Conservation (phyloP, 1,284 basidiomycete species). For the Thecaphora frezii region DNA sequence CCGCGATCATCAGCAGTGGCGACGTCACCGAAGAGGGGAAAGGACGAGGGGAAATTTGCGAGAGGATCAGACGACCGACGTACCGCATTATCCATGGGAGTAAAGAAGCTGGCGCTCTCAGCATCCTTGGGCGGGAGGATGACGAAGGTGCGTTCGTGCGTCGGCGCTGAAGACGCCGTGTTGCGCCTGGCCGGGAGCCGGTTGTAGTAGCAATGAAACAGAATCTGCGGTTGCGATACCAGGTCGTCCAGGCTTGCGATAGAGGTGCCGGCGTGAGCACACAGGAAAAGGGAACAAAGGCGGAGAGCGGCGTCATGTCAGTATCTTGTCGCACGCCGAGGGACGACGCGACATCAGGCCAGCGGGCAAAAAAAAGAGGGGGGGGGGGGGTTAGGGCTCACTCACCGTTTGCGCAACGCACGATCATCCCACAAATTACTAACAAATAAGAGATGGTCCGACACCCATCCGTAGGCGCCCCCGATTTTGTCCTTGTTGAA, state of each 20-base stretch:
- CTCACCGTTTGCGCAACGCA: slow-evolving; percentile 65
- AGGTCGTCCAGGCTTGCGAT: slow-evolving; percentile 20
- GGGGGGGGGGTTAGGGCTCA: neutral
- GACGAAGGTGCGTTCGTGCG: slow-evolving; percentile 48
- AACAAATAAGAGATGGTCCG: slow-evolving; percentile 88
- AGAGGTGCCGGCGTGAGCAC: too few relatives aligned
- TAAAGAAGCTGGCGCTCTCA: slow-evolving; percentile 25
- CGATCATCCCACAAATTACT: slow-evolving; percentile 81
- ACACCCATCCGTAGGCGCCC: slow-evolving; percentile 66
- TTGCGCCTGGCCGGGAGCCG: slow-evolving; percentile 29
- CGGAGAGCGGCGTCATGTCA: too few relatives aligned
- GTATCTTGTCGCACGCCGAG: too few relatives aligned
- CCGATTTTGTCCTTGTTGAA: slow-evolving; percentile 67
- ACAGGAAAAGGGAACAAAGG: too few relatives aligned
- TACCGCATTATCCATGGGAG: slow-evolving; percentile 32
- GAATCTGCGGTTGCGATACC: slow-evolving; percentile 52
- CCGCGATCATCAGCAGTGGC: slow-evolving; percentile 62
- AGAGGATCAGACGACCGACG: neutral
- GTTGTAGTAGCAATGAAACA: slow-evolving; percentile 61
- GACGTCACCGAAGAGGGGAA: neutral
- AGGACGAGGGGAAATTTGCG: too few relatives aligned
- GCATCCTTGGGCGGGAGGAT: slow-evolving; percentile 38
- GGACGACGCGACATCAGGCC: neutral
- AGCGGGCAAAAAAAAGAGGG: neutral
- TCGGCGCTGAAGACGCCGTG: neutral